phyloP scores from a whole-genome alignment of 805 yeast species.

The Sungouiella blattae region DNA sequence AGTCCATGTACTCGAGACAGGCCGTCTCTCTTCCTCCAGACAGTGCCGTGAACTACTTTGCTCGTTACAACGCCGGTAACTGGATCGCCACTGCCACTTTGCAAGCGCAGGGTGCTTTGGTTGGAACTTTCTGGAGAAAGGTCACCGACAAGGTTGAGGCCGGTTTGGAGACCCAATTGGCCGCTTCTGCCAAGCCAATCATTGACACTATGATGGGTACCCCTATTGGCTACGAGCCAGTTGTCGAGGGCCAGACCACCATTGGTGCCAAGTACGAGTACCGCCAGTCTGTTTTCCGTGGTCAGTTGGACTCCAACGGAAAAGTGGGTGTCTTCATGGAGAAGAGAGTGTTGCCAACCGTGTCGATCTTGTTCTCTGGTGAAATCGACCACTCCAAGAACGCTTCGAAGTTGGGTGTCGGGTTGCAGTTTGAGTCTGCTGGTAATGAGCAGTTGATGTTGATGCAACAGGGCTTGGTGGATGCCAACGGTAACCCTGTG shows the following conservation, averaged over 20 bases:
- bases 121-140: slow-evolving; percentile 91
- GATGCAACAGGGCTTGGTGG: slow-evolving; percentile 85
- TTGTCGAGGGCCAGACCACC: slow-evolving; percentile 87
- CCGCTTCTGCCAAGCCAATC: slow-evolving; percentile 72
- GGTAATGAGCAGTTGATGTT: slow-evolving; percentile 90
- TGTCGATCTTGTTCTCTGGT: slow-evolving; percentile 83
- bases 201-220: slow-evolving; percentile 72
- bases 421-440: slow-evolving; percentile 92
- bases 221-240: slow-evolving; percentile 79
- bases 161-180: slow-evolving; percentile 82
- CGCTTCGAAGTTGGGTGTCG: slow-evolving; percentile 83
- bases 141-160: slow-evolving; percentile 93
- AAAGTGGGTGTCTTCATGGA: slow-evolving; percentile 88
- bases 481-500: slow-evolving; percentile 81
- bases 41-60: slow-evolving; percentile 84
- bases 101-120: slow-evolving; percentile 86
- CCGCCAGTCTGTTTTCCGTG: slow-evolving; percentile 93
- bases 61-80: slow-evolving; percentile 81
- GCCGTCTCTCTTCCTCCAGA: slow-evolving; percentile 72
- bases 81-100: slow-evolving; percentile 95
- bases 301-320: slow-evolving; percentile 88
- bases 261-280: slow-evolving; percentile 97
- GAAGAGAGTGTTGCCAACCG: slow-evolving; percentile 88
- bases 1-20: slow-evolving; percentile 83
- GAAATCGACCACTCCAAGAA: slow-evolving; percentile 79